Base-by-base conservation (phyloP, 2,329 filamentous ascomycete genomes). In the Ascochyta lentis region DNA sequence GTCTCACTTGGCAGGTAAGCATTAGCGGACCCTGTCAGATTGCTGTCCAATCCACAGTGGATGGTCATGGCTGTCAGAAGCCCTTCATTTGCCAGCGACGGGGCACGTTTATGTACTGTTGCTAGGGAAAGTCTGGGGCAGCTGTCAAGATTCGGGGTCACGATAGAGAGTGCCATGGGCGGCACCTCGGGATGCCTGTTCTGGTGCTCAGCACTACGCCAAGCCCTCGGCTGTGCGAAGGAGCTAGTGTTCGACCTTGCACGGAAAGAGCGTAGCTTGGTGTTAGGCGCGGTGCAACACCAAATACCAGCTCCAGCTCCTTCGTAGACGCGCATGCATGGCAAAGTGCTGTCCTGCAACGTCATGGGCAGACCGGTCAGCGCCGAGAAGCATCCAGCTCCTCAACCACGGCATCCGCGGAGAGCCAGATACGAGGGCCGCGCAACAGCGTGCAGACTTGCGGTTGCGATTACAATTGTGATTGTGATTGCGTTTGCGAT, bases 1-100 rank as follows among this genome's bases (percentile, higher is more conserved):
- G 31, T 45, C 41, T 49, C 38, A 56, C 53, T 51, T 51, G 53
- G 47, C 53, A 42, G 16, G 35, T 19, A 38, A 24, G n/a, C 38
- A 26, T 43, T 22, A 23, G 39, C 34, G 34, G 38, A 39, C 38
- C 53, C 42, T 47, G 53, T 39, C 43, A 55, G 41, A 33, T 9
- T n/a, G 29, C 23, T 34, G 24, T 39, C 41, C 19, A 48, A 35
- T 34, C 24, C 40, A 34, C 9, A 8, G 31, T 45, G 22, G 12
- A 19, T 12, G 22, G 13, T 12, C 15, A 13, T 45, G n/a, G 23
- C 19, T 7, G 15, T 26, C n/a, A 6, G 24, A 23, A 22, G 15
- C 13, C 23, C 23, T 16, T 26, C 29, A 9, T 35, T 4, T 34
- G 26, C 3, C 22, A 4, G 13, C 9, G 27, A 26, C 16, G 4